Conservation (phyloP, 2,329 filamentous ascomycete genomes). For the Verticillium zaregamsianum region DNA sequence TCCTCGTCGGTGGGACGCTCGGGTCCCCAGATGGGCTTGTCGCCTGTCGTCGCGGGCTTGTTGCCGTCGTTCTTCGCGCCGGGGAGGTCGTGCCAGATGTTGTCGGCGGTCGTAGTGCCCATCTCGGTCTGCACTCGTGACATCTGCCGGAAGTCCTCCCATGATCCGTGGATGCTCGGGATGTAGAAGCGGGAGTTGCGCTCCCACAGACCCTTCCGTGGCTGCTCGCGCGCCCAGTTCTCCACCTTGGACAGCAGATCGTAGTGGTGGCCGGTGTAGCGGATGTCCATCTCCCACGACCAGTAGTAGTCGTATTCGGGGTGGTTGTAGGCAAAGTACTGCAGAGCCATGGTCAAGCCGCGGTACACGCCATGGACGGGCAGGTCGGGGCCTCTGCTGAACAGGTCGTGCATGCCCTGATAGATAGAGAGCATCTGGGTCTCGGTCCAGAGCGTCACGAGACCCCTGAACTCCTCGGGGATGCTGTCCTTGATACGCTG, state of each 20-base stretch:
- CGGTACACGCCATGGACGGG: conserved; percentile 91
- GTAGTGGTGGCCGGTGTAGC: conserved; percentile 85
- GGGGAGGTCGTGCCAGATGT: conserved; percentile 57
- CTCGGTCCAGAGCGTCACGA: conserved; percentile 91
- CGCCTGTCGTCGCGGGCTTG: not conserved
- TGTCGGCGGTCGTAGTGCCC: conserved; percentile 60
- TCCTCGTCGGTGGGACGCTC: conserved; percentile 61
- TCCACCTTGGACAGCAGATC: conserved; percentile 67
- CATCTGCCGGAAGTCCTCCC: conserved; percentile 78
- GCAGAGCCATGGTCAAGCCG: conserved; percentile 88
- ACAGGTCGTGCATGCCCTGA: conserved; percentile 78
- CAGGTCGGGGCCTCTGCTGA: conserved; percentile 58
- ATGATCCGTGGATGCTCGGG: conserved; percentile 69
- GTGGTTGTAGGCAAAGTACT: conserved; percentile 85
- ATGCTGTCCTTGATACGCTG: conserved; percentile 64
- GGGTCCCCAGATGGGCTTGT: conserved; percentile 71
- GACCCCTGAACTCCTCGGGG: conserved; percentile 80
- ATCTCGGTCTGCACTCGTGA: conserved; percentile 71
- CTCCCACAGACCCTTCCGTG: conserved; percentile 78
- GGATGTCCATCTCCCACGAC: conserved; percentile 94
- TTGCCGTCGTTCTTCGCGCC: conserved; percentile 20
- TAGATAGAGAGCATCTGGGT: conserved; percentile 90
- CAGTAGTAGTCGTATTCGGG: conserved; percentile 89
- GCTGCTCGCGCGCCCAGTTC: conserved; percentile 67
- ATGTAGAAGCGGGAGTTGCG: conserved; percentile 75